phyloP scores from a whole-genome alignment of 768 basidiomycete genomes.

The Tylopilus balloui region DNA sequence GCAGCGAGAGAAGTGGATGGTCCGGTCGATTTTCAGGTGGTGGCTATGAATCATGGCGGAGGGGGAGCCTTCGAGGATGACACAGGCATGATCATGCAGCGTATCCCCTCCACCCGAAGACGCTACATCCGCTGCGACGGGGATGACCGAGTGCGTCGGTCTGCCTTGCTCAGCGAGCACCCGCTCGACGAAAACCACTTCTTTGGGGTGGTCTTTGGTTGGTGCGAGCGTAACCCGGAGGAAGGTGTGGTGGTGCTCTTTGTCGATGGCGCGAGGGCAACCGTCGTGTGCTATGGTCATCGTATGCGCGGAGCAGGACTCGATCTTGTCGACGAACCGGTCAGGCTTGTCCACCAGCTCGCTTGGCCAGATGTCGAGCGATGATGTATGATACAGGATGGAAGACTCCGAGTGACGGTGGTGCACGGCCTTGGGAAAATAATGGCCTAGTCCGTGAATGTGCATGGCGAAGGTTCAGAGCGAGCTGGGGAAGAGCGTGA shows the following conservation, averaged over 20 bases:
- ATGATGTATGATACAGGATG: constrained; percentile 6
- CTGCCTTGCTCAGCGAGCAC: neutral
- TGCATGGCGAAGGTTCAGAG: neutral
- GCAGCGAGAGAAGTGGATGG: neutral
- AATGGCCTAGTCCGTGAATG: neutral
- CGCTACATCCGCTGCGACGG: neutral
- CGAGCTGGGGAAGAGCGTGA: neutral
- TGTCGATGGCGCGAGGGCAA: neutral
- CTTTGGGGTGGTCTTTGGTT: neutral
- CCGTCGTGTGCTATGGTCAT: neutral
- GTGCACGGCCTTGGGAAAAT: constrained; percentile 10
- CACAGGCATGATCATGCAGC: constrained; percentile 13
- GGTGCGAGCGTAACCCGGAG: constrained; percentile 8
- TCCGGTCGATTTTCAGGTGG: constrained; percentile 2
- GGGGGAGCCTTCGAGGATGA: constrained; percentile 6
- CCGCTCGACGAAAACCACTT: constrained; percentile 10
- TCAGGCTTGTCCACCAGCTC: constrained; percentile 1
- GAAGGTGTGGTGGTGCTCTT: constrained; percentile 6
- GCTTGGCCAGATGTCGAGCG: constrained; percentile 11
- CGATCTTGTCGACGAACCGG: constrained; percentile 9
- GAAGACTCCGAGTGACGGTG: neutral
- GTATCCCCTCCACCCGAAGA: neutral
- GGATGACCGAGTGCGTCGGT: constrained; percentile 5
- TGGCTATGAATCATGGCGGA: constrained; percentile 1
- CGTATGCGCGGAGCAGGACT: constrained; percentile 7